A percentile compares a stretch with the other conserved stretches of the same genome.
Conservation (phyloP, 257 asterid species). For the Lithospermum erythrorhizon region DNA sequence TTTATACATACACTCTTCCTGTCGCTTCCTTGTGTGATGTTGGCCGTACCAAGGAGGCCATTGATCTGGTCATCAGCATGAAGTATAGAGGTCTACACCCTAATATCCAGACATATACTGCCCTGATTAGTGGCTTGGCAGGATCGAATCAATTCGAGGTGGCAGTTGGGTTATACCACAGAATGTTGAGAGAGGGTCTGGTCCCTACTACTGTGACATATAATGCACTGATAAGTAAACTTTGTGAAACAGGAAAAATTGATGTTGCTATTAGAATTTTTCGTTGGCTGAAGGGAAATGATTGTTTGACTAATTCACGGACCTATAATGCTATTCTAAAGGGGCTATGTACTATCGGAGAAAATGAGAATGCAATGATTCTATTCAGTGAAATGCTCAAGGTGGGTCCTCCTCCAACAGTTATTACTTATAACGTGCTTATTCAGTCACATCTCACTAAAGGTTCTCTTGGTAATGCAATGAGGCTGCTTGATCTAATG, state of each 20-base stretch:
- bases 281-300: slow-evolving; percentile 49
- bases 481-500: slow-evolving; percentile 79
- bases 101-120: slow-evolving; percentile 72
- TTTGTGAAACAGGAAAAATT: slow-evolving; percentile 41
- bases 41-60: slow-evolving; percentile 59
- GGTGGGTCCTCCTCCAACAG: slow-evolving; percentile 58
- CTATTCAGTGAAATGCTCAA: slow-evolving; percentile 61
- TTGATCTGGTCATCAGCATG: slow-evolving; percentile 61
- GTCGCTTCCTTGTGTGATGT: slow-evolving; percentile 41
- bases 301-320: slow-evolving; percentile 38
- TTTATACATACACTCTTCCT: slow-evolving; percentile 63
- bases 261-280: slow-evolving; percentile 42
- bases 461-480: slow-evolving; percentile 54
- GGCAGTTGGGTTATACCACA: slow-evolving; percentile 74
- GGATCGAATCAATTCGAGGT: slow-evolving; percentile 48
- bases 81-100: slow-evolving; percentile 47
- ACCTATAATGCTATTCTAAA: slow-evolving; percentile 61
- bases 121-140: slow-evolving; percentile 69
- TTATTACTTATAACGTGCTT: slow-evolving; percentile 64
- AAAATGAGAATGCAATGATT: slow-evolving; percentile 60
- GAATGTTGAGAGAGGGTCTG: slow-evolving; percentile 63
- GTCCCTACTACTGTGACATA: slow-evolving; percentile 61
- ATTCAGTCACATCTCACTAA: slow-evolving; percentile 46
- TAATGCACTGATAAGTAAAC: slow-evolving; percentile 54
- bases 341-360: slow-evolving; percentile 53